Evolutionary conservation across 2,329 filamentous ascomycete genomes (phyloP).

Genomic region (Emmonsiellopsis sp.): DNA sequence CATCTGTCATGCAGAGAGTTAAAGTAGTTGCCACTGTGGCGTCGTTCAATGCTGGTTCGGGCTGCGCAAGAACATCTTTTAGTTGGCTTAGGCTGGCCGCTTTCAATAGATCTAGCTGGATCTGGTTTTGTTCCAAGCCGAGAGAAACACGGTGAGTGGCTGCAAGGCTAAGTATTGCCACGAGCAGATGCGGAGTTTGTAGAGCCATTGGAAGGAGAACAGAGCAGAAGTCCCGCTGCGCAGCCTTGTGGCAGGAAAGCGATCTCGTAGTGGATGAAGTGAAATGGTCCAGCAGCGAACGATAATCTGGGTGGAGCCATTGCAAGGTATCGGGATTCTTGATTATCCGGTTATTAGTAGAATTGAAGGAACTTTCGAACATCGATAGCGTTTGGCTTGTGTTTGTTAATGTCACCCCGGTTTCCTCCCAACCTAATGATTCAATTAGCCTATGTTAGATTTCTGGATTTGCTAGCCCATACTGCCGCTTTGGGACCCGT

Average conservation of each 20-base stretch:
- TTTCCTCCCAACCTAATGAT: background rate
- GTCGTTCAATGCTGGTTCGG: slow-evolving; percentile 5
- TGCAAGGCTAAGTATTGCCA: slow-evolving; percentile 13
- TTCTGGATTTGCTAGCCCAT: background rate
- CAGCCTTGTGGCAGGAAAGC: slow-evolving; percentile 16
- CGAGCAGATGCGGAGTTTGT: slow-evolving; percentile 13
- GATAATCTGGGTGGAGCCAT: slow-evolving; percentile 6
- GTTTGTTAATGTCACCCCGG: too few relatives aligned
- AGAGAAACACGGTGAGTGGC: slow-evolving; percentile 14
- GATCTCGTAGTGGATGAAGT: slow-evolving; percentile 25
- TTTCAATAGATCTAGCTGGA: slow-evolving; percentile 8
- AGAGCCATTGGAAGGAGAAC: slow-evolving; percentile 14
- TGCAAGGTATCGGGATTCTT: slow-evolving; percentile 1
- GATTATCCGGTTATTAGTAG: background rate
- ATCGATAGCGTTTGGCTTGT: too few relatives aligned
- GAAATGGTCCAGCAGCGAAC: slow-evolving; percentile 21
- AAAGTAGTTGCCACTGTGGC: slow-evolving; percentile 10
- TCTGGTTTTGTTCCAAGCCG: slow-evolving; percentile 31
- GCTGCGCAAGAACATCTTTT: slow-evolving; percentile 6
- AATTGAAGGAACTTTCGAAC: background rate
- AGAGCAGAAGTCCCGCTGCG: slow-evolving; percentile 13
- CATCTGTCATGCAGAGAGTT: slow-evolving; percentile 11
- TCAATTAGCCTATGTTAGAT: background rate
- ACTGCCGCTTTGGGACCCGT: background rate
- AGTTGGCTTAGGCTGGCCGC: slow-evolving; percentile 8